Percentiles rank a stretch among this genome's conserved stretches.
Conservation (phyloP, 306 rosid genomes). For the Quillaja saponaria region DNA sequence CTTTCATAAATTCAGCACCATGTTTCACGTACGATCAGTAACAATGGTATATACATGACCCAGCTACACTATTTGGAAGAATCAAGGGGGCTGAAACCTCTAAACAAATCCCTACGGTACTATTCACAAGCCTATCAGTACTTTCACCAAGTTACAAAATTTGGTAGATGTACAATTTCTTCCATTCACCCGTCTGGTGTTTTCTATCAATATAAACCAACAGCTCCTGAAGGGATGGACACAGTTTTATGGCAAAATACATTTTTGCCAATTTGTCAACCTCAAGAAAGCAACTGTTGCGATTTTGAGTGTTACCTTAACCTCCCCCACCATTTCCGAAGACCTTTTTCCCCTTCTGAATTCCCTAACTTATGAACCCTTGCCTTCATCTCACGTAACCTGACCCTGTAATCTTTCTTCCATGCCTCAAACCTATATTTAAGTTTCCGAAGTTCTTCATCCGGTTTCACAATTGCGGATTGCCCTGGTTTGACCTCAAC, state of each 20-base stretch:
- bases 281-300: constrained; percentile 21
- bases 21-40: constrained; percentile 34
- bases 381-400: constrained; percentile 60
- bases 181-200: constrained; percentile 26
- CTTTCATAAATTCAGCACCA: constrained; percentile 35
- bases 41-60: constrained; percentile 47
- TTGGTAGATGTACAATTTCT: constrained; percentile 49
- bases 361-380: constrained; percentile 52
- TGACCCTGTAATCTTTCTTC: constrained; percentile 86
- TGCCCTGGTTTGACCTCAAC: constrained; percentile 53
- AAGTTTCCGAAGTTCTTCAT: constrained; percentile 66
- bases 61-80: constrained; percentile 45
- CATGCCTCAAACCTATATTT: constrained; percentile 66
- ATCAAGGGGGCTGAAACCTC: constrained; percentile 41
- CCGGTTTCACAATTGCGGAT: constrained; percentile 34
- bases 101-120: constrained; percentile 37
- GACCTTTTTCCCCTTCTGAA: constrained; percentile 54
- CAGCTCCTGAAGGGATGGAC: constrained; percentile 29
- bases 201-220: constrained; percentile 32
- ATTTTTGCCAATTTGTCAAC: constrained; percentile 23
- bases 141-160: constrained; percentile 44
- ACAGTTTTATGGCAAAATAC: constrained; percentile 27
- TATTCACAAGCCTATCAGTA: constrained; percentile 55
- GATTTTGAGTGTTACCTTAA: constrained; percentile 44
- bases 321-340: constrained; percentile 87